Percentiles rank a stretch among this genome's conserved stretches.
Evolutionary conservation across 306 rosid genomes (phyloP).

Genomic region (Vigna unguiculata): DNA sequence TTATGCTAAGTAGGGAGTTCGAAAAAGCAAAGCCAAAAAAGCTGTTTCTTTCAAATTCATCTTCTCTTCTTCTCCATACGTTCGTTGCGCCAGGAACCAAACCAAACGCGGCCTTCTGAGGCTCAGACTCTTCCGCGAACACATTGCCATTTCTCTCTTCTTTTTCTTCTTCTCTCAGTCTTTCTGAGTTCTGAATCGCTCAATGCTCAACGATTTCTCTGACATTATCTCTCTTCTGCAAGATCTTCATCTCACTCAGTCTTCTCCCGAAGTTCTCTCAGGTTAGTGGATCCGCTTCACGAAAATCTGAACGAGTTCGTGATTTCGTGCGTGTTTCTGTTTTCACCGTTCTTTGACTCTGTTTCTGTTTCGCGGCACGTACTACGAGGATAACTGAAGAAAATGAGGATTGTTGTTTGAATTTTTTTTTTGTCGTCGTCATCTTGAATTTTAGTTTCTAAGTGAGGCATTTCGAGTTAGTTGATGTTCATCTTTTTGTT

Average conservation of each 20-base stretch:
- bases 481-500: background rate
- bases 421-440: background rate
- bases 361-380: background rate
- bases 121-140: slow-evolving; percentile 36
- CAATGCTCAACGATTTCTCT: slow-evolving; percentile 33
- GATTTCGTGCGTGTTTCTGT: slow-evolving; percentile 3
- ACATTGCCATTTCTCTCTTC: slow-evolving; percentile 2
- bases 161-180: slow-evolving; percentile 1
- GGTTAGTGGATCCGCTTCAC: slow-evolving; percentile 66
- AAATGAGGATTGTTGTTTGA: slow-evolving; percentile 29
- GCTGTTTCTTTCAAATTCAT: slow-evolving; percentile 52
- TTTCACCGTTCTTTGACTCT: background rate
- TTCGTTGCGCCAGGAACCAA: slow-evolving; percentile 53
- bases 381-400: background rate
- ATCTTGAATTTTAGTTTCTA: slow-evolving; percentile 30
- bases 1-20: slow-evolving; percentile 26
- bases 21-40: slow-evolving; percentile 54
- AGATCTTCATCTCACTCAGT: slow-evolving; percentile 47
- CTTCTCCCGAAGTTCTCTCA: slow-evolving; percentile 27
- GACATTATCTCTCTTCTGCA: slow-evolving; percentile 32
- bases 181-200: slow-evolving; percentile 39
- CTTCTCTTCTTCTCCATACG: slow-evolving; percentile 46
- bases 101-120: slow-evolving; percentile 57
- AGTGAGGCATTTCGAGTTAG: slow-evolving; percentile 26
- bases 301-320: background rate